Evolutionary conservation across 306 rosid genomes (phyloP).

Genomic region (Cicer arietinum): DNA sequence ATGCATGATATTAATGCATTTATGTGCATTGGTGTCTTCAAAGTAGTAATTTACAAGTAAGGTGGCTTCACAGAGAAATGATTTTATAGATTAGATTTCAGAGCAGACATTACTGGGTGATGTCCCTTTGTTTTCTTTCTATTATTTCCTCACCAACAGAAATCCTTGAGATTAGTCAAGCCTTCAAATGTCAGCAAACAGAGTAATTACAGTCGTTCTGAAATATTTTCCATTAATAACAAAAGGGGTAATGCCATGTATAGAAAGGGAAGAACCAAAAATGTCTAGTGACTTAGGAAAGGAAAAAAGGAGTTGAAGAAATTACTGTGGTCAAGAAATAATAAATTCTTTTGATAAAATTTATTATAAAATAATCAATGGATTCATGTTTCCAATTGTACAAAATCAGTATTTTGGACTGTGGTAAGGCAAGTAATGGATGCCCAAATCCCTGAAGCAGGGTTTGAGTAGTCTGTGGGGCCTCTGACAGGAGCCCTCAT

Average conservation of each 20-base stretch:
- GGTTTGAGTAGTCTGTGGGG: background rate
- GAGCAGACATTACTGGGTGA: conserved; percentile 1
- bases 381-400: conserved; percentile 11
- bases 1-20: background rate
- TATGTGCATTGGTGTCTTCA: background rate
- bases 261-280: conserved; percentile 8
- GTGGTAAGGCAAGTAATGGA: conserved; percentile 11
- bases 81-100: background rate
- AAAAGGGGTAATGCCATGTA: conserved; percentile 8
- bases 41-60: conserved; percentile 1
- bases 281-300: background rate
- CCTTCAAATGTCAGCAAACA: background rate
- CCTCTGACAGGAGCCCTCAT: conserved; percentile 5
- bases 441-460: conserved; percentile 6
- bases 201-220: background rate
- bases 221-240: background rate
- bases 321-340: background rate
- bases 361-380: conserved; percentile 9
- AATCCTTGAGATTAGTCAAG: conserved; percentile 8
- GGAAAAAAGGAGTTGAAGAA: conserved; percentile 6
- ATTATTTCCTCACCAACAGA: background rate
- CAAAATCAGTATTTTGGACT: background rate
- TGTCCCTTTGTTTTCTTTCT: background rate
- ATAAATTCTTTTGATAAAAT: conserved; percentile 1
- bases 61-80: conserved; percentile 2